Conservation (phyloP, 164 flowering plant genomes). For the Sedum album region DNA sequence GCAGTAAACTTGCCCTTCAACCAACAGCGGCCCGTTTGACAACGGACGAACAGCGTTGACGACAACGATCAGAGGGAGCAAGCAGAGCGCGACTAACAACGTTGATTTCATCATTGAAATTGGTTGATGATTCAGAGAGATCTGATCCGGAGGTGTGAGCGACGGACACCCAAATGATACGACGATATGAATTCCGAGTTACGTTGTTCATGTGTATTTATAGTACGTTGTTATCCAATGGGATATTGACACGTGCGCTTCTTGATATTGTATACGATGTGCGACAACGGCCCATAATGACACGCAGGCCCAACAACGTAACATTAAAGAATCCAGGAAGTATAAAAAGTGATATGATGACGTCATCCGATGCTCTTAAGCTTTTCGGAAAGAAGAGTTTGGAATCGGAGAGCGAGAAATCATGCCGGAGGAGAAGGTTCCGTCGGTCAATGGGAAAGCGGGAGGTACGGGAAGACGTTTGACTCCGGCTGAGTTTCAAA, state of each 20-base stretch:
- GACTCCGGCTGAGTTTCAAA: not conserved
- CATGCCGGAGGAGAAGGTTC: slow-evolving; percentile 1
- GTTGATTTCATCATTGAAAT: slow-evolving; percentile 30
- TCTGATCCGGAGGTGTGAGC: not conserved
- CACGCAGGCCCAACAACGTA: no score
- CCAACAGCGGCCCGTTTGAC: slow-evolving; percentile 19
- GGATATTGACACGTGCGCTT: not conserved
- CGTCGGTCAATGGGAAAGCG: not conserved
- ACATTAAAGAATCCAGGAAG: no score
- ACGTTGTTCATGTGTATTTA: no score
- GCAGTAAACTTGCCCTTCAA: slow-evolving; percentile 53
- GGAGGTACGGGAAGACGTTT: not conserved
- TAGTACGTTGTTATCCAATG: not conserved
- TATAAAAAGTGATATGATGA: not conserved
- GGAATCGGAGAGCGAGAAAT: not conserved
- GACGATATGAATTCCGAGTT: no score
- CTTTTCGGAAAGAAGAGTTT: not conserved
- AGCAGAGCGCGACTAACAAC: slow-evolving; percentile 30
- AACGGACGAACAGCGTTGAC: slow-evolving; percentile 25
- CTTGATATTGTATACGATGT: not conserved
- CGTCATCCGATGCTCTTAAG: not conserved
- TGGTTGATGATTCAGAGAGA: no score
- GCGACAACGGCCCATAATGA: no score
- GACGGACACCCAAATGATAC: not conserved
- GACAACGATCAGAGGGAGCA: slow-evolving; percentile 29